phyloP scores from a whole-genome alignment of 768 basidiomycete genomes.

The Hypsizygus marmoreus region DNA sequence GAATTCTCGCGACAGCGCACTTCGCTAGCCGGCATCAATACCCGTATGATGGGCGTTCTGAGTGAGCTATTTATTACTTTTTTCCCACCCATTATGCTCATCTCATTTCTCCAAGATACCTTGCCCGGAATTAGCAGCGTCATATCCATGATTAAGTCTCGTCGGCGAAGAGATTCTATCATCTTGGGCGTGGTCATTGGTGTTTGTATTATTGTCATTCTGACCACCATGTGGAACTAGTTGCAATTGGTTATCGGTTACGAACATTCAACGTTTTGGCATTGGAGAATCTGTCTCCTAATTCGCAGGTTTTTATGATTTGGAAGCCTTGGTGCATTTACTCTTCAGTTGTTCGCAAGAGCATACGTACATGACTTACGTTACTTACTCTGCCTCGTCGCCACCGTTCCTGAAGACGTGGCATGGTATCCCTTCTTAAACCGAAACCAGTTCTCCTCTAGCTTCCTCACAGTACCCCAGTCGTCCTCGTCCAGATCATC shows the following conservation, averaged over 20 bases:
- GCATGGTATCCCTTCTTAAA: constrained; percentile 56
- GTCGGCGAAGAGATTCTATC: constrained; percentile 86
- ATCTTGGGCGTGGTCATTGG: constrained; percentile 90
- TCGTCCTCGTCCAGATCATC: constrained; percentile 33
- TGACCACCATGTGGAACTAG: constrained; percentile 50
- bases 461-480: constrained; percentile 67
- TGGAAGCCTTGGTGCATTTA: neutral
- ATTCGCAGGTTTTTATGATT: neutral
- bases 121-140: constrained; percentile 96
- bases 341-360: neutral
- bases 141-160: constrained; percentile 88
- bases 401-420: constrained; percentile 14
- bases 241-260: neutral
- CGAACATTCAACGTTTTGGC: no score
- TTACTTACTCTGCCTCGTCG: neutral
- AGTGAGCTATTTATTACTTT: constrained; percentile 55
- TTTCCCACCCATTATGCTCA: constrained; percentile 6
- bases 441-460: constrained; percentile 71
- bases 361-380: neutral
- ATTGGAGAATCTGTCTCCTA: no score
- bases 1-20: constrained; percentile 86
- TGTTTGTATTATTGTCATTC: constrained; percentile 65
- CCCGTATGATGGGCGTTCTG: constrained; percentile 80
- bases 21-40: constrained; percentile 76
- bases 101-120: constrained; percentile 51